Conservation (phyloP, 176 grass and related monocot species). For the Avena sativa region DNA sequence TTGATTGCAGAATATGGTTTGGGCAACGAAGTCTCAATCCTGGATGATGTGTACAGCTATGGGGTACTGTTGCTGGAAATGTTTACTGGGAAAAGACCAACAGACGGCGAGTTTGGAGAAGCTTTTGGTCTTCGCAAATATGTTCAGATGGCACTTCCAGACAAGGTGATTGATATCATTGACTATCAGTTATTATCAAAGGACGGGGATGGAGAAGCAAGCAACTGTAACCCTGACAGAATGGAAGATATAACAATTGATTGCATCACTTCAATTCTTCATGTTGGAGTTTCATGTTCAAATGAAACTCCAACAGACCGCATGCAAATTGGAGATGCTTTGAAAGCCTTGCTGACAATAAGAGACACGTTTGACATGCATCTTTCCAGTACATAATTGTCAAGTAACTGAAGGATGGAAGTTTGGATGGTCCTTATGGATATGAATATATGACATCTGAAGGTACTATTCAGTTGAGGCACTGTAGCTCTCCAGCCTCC, state of each 20-base stretch:
- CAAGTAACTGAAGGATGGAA: not conserved
- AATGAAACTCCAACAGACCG: not conserved
- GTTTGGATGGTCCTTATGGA: not conserved
- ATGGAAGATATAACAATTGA: not conserved
- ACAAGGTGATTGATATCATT: not conserved
- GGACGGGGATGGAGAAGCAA: not conserved
- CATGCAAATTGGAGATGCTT: not conserved
- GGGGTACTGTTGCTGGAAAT: slow-evolving; percentile 25
- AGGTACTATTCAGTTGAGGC: not conserved
- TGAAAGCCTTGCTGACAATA: slow-evolving; percentile 10
- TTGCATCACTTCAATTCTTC: slow-evolving; percentile 6
- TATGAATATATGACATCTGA: not conserved
- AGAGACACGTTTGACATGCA: not conserved
- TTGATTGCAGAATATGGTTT: slow-evolving; percentile 28
- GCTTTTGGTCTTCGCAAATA: not conserved
- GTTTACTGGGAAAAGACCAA: slow-evolving; percentile 38
- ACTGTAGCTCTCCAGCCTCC: not conserved
- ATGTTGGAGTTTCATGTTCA: slow-evolving; percentile 8
- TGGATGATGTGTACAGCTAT: slow-evolving; percentile 29
- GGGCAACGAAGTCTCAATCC: slow-evolving; percentile 10
- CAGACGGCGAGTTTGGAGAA: not conserved
- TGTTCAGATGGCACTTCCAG: not conserved
- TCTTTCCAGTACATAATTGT: not conserved
- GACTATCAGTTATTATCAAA: slow-evolving; percentile 4
- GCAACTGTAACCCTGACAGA: not conserved